Evolutionary conservation across 2,329 filamentous ascomycete species (phyloP).

Genomic region (Xylariaceae sp.): DNA sequence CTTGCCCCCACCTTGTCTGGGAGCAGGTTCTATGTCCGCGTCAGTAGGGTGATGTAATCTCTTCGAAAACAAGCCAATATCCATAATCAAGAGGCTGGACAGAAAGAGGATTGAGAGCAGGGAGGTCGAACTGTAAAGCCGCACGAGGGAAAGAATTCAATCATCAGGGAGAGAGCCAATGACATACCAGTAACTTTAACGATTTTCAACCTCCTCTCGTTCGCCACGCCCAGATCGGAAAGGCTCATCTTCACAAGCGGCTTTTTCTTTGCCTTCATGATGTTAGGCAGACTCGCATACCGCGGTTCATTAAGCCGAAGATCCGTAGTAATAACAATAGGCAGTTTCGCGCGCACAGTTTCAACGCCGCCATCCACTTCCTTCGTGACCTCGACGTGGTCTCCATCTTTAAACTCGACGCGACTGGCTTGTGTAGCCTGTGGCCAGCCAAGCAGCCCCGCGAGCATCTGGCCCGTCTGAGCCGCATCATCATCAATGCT

Average conservation of each 20-base stretch:
- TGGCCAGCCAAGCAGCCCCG: slow-evolving; percentile 83
- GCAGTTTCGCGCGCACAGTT: slow-evolving; percentile 79
- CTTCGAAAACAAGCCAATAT: background rate
- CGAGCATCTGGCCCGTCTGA: slow-evolving; percentile 98
- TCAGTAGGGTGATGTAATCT: slow-evolving; percentile 2
- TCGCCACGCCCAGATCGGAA: slow-evolving; percentile 74
- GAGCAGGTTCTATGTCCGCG: slow-evolving; percentile 64
- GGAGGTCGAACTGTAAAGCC: background rate
- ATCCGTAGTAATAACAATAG: slow-evolving; percentile 93
- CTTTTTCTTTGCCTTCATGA: slow-evolving; percentile 99
- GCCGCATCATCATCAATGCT: slow-evolving; percentile 94
- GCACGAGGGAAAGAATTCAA: background rate
- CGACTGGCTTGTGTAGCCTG: slow-evolving; percentile 92
- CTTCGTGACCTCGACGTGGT: slow-evolving; percentile 70
- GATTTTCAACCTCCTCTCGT: slow-evolving; percentile 74
- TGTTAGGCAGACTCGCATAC: slow-evolving; percentile 93
- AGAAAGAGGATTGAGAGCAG: background rate
- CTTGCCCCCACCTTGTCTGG: slow-evolving; percentile 90
- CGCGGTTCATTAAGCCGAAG: slow-evolving; percentile 89
- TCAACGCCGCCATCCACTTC: slow-evolving; percentile 96
- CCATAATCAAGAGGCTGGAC: too few relatives aligned
- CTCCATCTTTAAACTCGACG: slow-evolving; percentile 69
- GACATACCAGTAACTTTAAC: slow-evolving; percentile 78
- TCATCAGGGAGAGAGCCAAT: background rate
- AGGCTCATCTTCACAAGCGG: slow-evolving; percentile 87